Conservation (phyloP, 1,139 yeast species). For the Pichia sp. region DNA sequence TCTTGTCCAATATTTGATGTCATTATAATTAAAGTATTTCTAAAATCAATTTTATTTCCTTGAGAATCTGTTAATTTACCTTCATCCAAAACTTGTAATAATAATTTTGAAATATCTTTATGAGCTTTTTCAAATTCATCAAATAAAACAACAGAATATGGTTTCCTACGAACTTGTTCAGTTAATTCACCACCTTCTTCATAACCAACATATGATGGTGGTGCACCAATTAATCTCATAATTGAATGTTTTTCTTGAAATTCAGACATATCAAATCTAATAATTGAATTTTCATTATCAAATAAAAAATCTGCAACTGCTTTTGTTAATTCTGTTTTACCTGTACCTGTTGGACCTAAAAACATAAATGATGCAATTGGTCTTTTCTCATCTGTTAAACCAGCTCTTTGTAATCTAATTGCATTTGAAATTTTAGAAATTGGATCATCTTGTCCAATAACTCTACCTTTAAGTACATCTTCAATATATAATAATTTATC, state of each 20-base stretch:
- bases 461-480: conserved; percentile 62
- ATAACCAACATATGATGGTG: conserved; percentile 96
- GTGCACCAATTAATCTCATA: conserved; percentile 90
- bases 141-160: conserved; percentile 85
- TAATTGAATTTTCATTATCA: conserved; percentile 78
- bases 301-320: conserved; percentile 86
- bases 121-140: conserved; percentile 98
- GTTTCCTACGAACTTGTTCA: conserved; percentile 91
- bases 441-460: conserved; percentile 95
- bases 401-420: conserved; percentile 93
- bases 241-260: conserved; percentile 92
- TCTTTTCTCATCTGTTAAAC: conserved; percentile 84
- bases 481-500: conserved; percentile 90
- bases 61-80: conserved; percentile 92
- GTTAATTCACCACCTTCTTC: conserved; percentile 95
- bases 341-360: conserved; percentile 97
- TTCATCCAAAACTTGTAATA: conserved; percentile 90
- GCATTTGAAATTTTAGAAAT: conserved; percentile 87
- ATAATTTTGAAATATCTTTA: conserved; percentile 80
- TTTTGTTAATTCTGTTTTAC: conserved; percentile 92
- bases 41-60: conserved; percentile 89
- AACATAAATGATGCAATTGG: conserved; percentile 97
- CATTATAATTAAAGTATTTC: conserved; percentile 93
- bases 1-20: conserved; percentile 97
- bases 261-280: conserved; percentile 95